A percentile compares a stretch with the other conserved stretches of the same genome.
Evolutionary conservation across 2,329 filamentous ascomycete species (phyloP).

Genomic region (Periconia digitata): DNA sequence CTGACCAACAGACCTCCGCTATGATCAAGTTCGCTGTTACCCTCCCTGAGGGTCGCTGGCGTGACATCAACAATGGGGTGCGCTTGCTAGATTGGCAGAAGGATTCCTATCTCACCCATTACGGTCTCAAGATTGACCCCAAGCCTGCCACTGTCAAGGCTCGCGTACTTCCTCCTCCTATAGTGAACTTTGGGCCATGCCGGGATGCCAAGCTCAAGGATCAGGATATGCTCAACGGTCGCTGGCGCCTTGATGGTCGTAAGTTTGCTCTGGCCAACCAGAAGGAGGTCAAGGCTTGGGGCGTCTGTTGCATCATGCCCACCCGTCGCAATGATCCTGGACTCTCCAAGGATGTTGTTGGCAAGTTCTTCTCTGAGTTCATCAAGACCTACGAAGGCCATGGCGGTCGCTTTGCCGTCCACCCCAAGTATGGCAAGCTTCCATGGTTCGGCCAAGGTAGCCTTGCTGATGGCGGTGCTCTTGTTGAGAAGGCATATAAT

Average conservation of each 20-base stretch:
- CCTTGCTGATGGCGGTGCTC: slow-evolving; percentile 47
- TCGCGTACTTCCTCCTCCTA: slow-evolving; percentile 69
- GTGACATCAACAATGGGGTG: slow-evolving; percentile 69
- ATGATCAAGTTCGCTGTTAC: slow-evolving; percentile 97
- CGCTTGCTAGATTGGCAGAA: slow-evolving; percentile 64
- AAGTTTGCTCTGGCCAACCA: slow-evolving; percentile 71
- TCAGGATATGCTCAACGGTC: slow-evolving; percentile 60
- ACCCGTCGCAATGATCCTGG: slow-evolving; percentile 39
- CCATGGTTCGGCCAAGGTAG: slow-evolving; percentile 36
- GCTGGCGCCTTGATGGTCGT: slow-evolving; percentile 85
- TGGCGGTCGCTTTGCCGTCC: slow-evolving; percentile 56
- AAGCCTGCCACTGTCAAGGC: slow-evolving; percentile 67
- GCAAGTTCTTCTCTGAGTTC: slow-evolving; percentile 63
- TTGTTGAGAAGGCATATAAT: slow-evolving; percentile 60
- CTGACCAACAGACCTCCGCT: slow-evolving; percentile 65
- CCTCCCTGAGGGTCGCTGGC: slow-evolving; percentile 67
- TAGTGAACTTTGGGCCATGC: slow-evolving; percentile 63
- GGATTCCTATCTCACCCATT: slow-evolving; percentile 72
- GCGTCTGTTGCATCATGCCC: slow-evolving; percentile 64
- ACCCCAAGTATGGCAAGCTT: slow-evolving; percentile 29
- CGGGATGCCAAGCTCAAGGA: slow-evolving; percentile 27
- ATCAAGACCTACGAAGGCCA: slow-evolving; percentile 61
- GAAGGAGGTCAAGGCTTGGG: slow-evolving; percentile 69
- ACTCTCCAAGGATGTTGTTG: slow-evolving; percentile 47
- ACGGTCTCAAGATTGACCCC: slow-evolving; percentile 69